These are phyloP conservation scores for Fusarium buharicum DNA, from an alignment of 2,329 filamentous ascomycete species.

Conservation along the genomic window DNA sequence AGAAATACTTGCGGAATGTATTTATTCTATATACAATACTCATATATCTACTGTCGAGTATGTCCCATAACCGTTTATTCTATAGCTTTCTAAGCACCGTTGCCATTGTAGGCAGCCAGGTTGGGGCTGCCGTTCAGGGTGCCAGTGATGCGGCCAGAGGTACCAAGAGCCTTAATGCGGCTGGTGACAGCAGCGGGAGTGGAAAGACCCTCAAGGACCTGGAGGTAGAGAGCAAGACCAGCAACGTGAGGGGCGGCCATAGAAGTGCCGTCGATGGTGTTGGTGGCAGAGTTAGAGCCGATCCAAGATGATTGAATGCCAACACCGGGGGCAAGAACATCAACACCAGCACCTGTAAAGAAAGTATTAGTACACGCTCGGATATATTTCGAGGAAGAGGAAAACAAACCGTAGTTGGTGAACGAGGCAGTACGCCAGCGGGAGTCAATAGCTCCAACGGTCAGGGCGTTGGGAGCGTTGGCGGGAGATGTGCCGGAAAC, in stretches of 20 bases:
- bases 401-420: slow-evolving; percentile 58
- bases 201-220: slow-evolving; percentile 56
- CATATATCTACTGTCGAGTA: neutral
- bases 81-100: slow-evolving; percentile 26
- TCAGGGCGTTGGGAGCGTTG: slow-evolving; percentile 57
- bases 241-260: slow-evolving; percentile 56
- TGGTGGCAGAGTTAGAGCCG: slow-evolving; percentile 48
- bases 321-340: slow-evolving; percentile 57
- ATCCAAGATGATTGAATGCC: slow-evolving; percentile 56
- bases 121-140: slow-evolving; percentile 55
- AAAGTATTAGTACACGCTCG: neutral
- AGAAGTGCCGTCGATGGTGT: slow-evolving; percentile 56
- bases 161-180: slow-evolving; percentile 56
- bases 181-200: slow-evolving; percentile 57
- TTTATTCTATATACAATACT: neutral
- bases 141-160: slow-evolving; percentile 53
- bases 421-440: slow-evolving; percentile 54
- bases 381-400: neutral
- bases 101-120: slow-evolving; percentile 60
- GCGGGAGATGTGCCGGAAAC: slow-evolving; percentile 59
- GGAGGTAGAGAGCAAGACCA: slow-evolving; percentile 55
- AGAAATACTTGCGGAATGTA: too few relatives aligned
- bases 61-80: neutral
- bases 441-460: slow-evolving; percentile 58
- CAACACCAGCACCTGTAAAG: slow-evolving; percentile 44